These are phyloP conservation scores for Urtica urens DNA, from an alignment of 306 rosid genomes.

Conservation along the genomic window DNA sequence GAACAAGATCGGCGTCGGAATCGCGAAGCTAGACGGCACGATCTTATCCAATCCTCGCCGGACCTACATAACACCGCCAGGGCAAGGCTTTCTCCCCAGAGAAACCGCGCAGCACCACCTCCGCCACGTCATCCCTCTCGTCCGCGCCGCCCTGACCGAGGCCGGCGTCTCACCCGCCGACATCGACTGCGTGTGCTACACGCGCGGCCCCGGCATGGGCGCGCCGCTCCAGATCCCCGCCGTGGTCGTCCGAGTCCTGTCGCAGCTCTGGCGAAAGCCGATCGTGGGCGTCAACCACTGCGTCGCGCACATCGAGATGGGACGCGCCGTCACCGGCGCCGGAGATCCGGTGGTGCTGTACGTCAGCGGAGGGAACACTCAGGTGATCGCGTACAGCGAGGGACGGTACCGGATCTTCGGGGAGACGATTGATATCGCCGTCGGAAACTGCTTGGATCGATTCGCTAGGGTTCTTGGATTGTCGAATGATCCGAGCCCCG, in stretches of 20 bases:
- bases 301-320: conserved; percentile 96
- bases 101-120: conserved; percentile 94
- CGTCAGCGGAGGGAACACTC: conserved; percentile 94
- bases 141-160: conserved; percentile 56
- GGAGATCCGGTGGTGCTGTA: conserved; percentile 86
- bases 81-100: conserved; percentile 89
- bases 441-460: conserved; percentile 93
- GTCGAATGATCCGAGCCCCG: conserved; percentile 86
- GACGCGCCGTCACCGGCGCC: conserved; percentile 84
- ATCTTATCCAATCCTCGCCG: conserved; percentile 88
- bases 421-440: conserved; percentile 89
- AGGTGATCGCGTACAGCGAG: conserved; percentile 89
- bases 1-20: conserved; percentile 78
- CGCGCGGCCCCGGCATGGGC: conserved; percentile 96
- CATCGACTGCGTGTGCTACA: conserved; percentile 82
- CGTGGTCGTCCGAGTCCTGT: conserved; percentile 69
- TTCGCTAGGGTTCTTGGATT: conserved; percentile 73
- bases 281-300: conserved; percentile 81
- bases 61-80: conserved; percentile 89
- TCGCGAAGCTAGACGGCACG: conserved; percentile 67
- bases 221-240: conserved; percentile 86
- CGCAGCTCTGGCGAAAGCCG: conserved; percentile 85
- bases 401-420: conserved; percentile 84
- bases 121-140: conserved; percentile 59
- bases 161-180: conserved; percentile 52